These are phyloP conservation scores for Aegilops bicornis DNA, from an alignment of 176 grass and related monocot genomes.

Conservation along the genomic window DNA sequence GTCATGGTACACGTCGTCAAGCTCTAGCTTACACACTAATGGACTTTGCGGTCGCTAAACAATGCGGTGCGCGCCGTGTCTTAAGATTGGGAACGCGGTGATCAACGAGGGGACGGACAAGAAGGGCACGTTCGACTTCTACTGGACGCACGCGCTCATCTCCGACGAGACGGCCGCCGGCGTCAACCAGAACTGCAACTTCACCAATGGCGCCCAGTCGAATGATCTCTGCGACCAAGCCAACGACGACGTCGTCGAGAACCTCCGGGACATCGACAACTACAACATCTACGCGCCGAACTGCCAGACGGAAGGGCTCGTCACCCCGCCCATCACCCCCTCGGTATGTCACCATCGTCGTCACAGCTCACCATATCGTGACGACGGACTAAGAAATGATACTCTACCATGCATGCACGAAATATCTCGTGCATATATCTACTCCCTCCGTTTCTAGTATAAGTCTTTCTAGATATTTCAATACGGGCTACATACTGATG, in stretches of 20 bases:
- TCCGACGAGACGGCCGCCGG: constrained; percentile 49
- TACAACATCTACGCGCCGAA: constrained; percentile 88
- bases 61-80: background rate
- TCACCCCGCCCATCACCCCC: constrained; percentile 31
- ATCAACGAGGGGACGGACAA: constrained; percentile 63
- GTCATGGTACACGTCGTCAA: constrained; percentile 45
- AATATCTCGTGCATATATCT: too few relatives aligned
- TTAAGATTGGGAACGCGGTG: constrained; percentile 78
- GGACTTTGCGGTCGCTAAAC: too few relatives aligned
- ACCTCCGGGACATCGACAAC: constrained; percentile 46
- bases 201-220: background rate
- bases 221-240: constrained; percentile 27
- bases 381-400: too few relatives aligned
- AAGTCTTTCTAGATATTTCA: too few relatives aligned
- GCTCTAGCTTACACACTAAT: too few relatives aligned
- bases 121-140: constrained; percentile 67
- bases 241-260: background rate
- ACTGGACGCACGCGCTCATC: constrained; percentile 89
- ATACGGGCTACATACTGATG: too few relatives aligned
- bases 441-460: too few relatives aligned
- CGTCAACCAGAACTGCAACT: constrained; percentile 64
- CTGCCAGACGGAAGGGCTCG: constrained; percentile 32
- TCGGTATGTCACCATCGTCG: constrained; percentile 32
- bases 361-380: too few relatives aligned
- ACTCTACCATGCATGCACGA: too few relatives aligned